Conservation (phyloP, 108 stramenopile species). For the Pseudonitzschia multistriata region DNA sequence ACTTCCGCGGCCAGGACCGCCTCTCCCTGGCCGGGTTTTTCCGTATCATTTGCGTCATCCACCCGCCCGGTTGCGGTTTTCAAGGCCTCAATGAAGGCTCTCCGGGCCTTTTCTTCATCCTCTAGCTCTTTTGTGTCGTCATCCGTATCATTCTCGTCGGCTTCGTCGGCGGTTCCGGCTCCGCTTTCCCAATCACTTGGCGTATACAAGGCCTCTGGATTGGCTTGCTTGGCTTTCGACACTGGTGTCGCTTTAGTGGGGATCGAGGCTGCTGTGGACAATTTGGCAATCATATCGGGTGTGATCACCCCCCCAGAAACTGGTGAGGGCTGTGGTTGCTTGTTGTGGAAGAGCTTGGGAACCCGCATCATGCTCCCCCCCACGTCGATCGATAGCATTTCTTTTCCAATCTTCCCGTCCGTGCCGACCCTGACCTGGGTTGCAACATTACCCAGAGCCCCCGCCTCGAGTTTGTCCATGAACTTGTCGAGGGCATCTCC, state of each 20-base stretch:
- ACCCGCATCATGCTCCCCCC: conserved; percentile 51
- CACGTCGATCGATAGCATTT: conserved; percentile 39
- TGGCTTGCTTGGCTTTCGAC: conserved; percentile 20
- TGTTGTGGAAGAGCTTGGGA: conserved; percentile 18
- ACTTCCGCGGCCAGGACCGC: conserved; percentile 60
- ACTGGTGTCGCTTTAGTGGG: conserved; percentile 22
- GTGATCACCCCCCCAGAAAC: conserved; percentile 47
- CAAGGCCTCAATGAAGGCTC: conserved; percentile 77
- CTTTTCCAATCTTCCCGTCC: conserved; percentile 12
- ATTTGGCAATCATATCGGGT: conserved; percentile 38
- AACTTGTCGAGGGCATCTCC: conserved; percentile 79
- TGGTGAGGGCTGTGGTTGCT: conserved; percentile 15
- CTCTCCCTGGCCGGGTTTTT: conserved; percentile 31
- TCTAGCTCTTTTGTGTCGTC: conserved; percentile 48
- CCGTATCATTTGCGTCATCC: conserved; percentile 16
- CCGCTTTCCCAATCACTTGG: conserved; percentile 75
- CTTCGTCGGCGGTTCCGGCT: conserved; percentile 36
- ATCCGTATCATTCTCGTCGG: conserved; percentile 7
- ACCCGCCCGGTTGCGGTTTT: conserved; percentile 44
- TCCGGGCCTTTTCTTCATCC: conserved; percentile 81
- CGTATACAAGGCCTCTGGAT: conserved; percentile 43
- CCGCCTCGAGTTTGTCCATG: conserved; percentile 81
- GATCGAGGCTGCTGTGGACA: conserved; percentile 27
- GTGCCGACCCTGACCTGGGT: conserved; percentile 28
- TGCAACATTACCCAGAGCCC: conserved; percentile 54